Evolutionary conservation across 768 basidiomycete genomes (phyloP).

Genomic region (Hortiboletus campestris): DNA sequence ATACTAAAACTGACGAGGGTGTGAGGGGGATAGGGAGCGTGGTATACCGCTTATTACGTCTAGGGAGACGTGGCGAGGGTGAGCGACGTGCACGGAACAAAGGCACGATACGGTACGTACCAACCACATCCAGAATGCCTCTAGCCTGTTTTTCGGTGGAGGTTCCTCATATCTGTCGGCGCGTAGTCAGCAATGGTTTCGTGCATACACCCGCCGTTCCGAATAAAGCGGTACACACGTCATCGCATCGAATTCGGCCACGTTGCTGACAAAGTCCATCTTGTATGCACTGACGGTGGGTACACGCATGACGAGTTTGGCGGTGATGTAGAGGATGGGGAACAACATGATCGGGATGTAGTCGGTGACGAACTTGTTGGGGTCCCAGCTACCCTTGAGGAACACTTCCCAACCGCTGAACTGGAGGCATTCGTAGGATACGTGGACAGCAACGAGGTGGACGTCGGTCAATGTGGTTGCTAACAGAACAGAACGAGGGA

Average conservation of each 20-base stretch:
- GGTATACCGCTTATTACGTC: slow-evolving; percentile 4
- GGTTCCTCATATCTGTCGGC: slow-evolving; percentile 27
- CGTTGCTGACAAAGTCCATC: slow-evolving; percentile 28
- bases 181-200: background rate
- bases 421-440: slow-evolving; percentile 13
- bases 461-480: background rate
- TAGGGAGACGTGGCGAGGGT: background rate
- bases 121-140: slow-evolving; percentile 30
- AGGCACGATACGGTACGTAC: slow-evolving; percentile 9
- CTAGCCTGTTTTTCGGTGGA: slow-evolving; percentile 23
- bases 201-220: too few species aligned
- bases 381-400: slow-evolving; percentile 35
- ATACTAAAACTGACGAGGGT: background rate
- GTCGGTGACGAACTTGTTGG: slow-evolving; percentile 40
- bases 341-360: slow-evolving; percentile 44
- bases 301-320: slow-evolving; percentile 17
- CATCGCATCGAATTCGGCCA: slow-evolving; percentile 30
- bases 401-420: slow-evolving; percentile 42
- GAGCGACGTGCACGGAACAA: background rate
- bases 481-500: background rate
- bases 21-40: background rate
- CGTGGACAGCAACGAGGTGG: too few species aligned
- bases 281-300: slow-evolving; percentile 2
- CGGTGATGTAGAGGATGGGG: slow-evolving; percentile 43
- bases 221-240: slow-evolving; percentile 12